Conservation (phyloP, 2,329 filamentous ascomycete species). For the Huntiella abstrusa region DNA sequence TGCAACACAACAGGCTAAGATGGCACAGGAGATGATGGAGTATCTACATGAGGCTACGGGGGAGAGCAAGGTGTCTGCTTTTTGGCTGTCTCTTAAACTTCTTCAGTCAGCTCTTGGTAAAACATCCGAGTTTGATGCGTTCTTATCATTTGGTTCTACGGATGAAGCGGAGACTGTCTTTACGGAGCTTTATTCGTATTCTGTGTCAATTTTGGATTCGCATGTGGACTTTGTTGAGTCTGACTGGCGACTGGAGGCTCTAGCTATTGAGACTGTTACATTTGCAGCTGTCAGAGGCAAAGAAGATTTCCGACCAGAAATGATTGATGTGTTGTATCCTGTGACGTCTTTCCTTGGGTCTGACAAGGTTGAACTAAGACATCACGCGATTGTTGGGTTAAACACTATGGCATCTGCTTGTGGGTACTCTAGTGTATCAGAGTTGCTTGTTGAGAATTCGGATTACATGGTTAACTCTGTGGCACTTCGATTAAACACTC, state of each 20-base stretch:
- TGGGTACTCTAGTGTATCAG: slow-evolving; percentile 53
- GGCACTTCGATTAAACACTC: slow-evolving; percentile 70
- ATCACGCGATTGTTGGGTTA: slow-evolving; percentile 66
- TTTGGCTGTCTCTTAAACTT: slow-evolving; percentile 64
- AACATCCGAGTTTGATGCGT: slow-evolving; percentile 40
- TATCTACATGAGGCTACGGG: slow-evolving; percentile 35
- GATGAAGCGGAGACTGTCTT: slow-evolving; percentile 30
- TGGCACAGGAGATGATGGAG: slow-evolving; percentile 48
- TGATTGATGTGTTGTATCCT: slow-evolving; percentile 83
- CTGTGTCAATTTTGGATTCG: slow-evolving; percentile 41
- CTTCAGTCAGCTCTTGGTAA: slow-evolving; percentile 37
- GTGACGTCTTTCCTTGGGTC: slow-evolving; percentile 78
- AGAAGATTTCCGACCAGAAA: slow-evolving; percentile 56
- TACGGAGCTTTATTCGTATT: slow-evolving; percentile 50
- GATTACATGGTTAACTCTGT: slow-evolving; percentile 95
- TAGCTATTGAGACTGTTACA: slow-evolving; percentile 65
- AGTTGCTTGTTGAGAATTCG: slow-evolving; percentile 73
- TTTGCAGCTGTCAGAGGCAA: slow-evolving; percentile 52
- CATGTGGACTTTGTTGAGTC: slow-evolving; percentile 27
- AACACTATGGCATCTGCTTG: slow-evolving; percentile 63
- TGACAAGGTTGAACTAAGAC: slow-evolving; percentile 43
- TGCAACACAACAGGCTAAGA: slow-evolving; percentile 36
- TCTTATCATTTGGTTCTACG: slow-evolving; percentile 33
- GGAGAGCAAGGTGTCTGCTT: slow-evolving; percentile 45
- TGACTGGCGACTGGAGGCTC: slow-evolving; percentile 58